Percentiles rank a stretch among this genome's conserved stretches.
These are phyloP conservation scores for Lipomyces yamadae DNA, from an alignment of 805 yeast species.

Conservation along the genomic window DNA sequence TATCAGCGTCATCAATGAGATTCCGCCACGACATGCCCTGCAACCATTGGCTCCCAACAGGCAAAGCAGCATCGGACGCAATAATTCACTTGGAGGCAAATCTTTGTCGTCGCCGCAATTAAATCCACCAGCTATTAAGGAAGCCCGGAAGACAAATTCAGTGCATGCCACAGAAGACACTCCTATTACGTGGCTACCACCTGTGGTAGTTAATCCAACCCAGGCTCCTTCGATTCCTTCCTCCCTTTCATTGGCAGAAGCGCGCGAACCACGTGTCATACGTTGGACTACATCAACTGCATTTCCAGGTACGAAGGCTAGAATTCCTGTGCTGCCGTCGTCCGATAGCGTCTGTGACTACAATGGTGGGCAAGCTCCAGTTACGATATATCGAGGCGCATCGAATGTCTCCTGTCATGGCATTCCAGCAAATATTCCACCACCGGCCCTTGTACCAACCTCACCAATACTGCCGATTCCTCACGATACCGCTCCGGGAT, in stretches of 20 bases:
- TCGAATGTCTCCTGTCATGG: not conserved
- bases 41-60: not conserved
- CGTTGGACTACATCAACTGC: not conserved
- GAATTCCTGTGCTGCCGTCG: not conserved
- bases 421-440: not conserved
- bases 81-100: not conserved
- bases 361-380: not conserved
- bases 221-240: not conserved
- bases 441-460: not conserved
- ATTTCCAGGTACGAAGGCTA: not conserved
- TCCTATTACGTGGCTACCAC: constrained; percentile 5
- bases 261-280: not conserved
- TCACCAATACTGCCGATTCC: not conserved
- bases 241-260: not conserved
- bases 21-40: constrained; percentile 3
- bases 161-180: not conserved
- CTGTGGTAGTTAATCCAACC: not conserved
- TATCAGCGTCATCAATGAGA: constrained; percentile 1
- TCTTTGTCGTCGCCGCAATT: constrained; percentile 7
- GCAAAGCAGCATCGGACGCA: not conserved
- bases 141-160: not conserved
- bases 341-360: not conserved
- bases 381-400: not conserved
- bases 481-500: not conserved
- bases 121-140: not conserved